These are phyloP conservation scores for Penicillium sp. DNA, from an alignment of 2,329 filamentous ascomycete genomes.

Conservation along the genomic window DNA sequence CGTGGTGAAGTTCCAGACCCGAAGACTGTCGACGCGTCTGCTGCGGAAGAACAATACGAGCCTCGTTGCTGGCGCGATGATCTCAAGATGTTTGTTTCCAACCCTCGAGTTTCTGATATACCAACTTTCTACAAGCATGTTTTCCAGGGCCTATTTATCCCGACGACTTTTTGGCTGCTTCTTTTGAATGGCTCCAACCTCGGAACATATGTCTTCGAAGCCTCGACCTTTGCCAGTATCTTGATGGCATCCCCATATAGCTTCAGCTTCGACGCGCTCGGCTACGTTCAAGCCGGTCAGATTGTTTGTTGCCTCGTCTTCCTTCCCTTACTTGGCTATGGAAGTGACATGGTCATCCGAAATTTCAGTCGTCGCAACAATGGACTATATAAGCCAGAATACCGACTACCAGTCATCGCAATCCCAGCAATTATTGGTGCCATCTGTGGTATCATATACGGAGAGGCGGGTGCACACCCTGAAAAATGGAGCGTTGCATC, in stretches of 20 bases:
- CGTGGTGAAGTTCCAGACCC: not conserved
- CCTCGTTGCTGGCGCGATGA: conserved; percentile 12
- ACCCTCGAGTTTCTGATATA: conserved; percentile 5
- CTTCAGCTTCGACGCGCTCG: conserved; percentile 7
- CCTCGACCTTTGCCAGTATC: conserved; percentile 8
- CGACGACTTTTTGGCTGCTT: conserved; percentile 11
- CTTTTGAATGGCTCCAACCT: conserved; percentile 13
- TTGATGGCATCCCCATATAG: conserved; percentile 8
- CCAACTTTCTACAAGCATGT: conserved; percentile 12
- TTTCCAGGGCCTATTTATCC: conserved; percentile 6
- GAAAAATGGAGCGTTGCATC: conserved; percentile 5
- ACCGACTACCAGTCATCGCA: conserved; percentile 8
- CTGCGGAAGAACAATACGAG: not conserved
- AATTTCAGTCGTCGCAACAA: conserved; percentile 1
- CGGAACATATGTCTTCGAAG: conserved; percentile 11
- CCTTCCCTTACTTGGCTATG: conserved; percentile 13
- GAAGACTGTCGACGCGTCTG: not conserved
- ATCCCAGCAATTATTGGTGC: conserved; percentile 10
- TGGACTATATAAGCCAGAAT: conserved; percentile 11
- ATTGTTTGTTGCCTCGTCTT: conserved; percentile 12
- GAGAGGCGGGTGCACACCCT: conserved; percentile 4
- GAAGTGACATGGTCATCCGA: conserved; percentile 8
- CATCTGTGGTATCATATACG: conserved; percentile 10
- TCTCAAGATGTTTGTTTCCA: conserved; percentile 1
- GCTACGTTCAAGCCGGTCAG: conserved; percentile 15